These are phyloP conservation scores for Coemansia sp. DNA, from an alignment of 192 early-diverging fungal genomes.

Conservation along the genomic window DNA sequence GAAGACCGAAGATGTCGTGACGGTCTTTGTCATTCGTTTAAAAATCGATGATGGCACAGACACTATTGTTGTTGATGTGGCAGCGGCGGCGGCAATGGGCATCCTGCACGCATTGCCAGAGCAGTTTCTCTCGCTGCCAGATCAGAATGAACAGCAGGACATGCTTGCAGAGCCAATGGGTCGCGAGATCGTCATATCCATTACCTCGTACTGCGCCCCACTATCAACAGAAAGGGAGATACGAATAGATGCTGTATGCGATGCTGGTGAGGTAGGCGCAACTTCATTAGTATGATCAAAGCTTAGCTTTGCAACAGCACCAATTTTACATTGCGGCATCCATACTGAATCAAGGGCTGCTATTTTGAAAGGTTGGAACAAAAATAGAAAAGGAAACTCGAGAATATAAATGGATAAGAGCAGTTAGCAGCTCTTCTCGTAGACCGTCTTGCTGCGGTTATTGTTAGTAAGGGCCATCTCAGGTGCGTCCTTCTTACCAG, in stretches of 20 bases:
- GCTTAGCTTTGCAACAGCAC: background rate
- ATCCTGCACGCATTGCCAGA: conserved; percentile 24
- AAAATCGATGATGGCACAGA: conserved; percentile 38
- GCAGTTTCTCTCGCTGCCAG: conserved; percentile 39
- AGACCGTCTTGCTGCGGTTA: conserved; percentile 20
- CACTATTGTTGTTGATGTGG: background rate
- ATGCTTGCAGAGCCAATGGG: conserved; percentile 19
- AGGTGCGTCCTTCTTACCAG: conserved; percentile 2
- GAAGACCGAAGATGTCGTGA: conserved; percentile 6
- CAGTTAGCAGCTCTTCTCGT: conserved; percentile 36
- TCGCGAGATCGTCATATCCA: conserved; percentile 26
- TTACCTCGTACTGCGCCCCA: conserved; percentile 23
- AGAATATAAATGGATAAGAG: background rate
- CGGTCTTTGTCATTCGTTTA: conserved; percentile 19
- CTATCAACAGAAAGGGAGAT: conserved; percentile 9
- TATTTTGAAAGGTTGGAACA: background rate
- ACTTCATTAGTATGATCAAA: background rate
- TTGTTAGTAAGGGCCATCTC: conserved; percentile 14
- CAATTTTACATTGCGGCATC: no score
- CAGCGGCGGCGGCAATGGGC: conserved; percentile 13
- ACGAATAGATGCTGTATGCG: conserved; percentile 38
- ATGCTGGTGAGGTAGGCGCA: conserved; percentile 19
- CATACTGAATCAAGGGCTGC: background rate
- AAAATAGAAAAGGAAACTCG: conserved; percentile 1
- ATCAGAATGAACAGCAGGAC: conserved; percentile 16